Conservation (phyloP, 1,139 yeast genomes). For the Taphrina wiesneri region DNA sequence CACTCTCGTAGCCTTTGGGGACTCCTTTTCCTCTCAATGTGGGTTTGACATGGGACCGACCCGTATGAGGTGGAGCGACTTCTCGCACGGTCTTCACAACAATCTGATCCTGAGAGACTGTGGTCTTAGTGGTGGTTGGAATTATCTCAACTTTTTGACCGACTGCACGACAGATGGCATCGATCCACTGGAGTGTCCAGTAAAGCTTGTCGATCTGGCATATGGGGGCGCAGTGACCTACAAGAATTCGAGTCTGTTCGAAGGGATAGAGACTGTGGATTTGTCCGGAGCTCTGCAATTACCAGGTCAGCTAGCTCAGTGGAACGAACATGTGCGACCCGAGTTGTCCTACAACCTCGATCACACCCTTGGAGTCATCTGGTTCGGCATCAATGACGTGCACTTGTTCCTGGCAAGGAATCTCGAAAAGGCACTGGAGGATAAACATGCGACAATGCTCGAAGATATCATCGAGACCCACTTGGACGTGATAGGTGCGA, state of each 20-base stretch:
- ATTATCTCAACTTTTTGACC: constrained; percentile 1
- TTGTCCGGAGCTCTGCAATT: background rate
- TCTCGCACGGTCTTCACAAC: background rate
- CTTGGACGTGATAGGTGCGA: background rate
- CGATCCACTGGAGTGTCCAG: background rate
- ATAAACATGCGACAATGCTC: background rate
- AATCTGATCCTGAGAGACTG: background rate
- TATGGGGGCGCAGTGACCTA: background rate
- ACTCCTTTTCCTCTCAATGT: constrained; percentile 9
- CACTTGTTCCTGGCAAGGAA: background rate
- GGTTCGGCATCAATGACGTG: constrained; percentile 6
- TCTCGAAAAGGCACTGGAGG: background rate
- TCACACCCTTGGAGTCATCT: background rate
- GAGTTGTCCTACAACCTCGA: background rate
- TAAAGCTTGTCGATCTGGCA: constrained; percentile 6
- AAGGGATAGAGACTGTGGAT: no score
- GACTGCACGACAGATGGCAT: background rate
- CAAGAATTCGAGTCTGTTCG: no score
- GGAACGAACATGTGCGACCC: background rate
- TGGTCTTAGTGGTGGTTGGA: background rate
- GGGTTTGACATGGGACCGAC: background rate
- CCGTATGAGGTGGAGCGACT: background rate
- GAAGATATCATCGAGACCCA: background rate
- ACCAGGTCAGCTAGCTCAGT: background rate
- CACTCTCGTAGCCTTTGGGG: constrained; percentile 6